A percentile compares a stretch with the other conserved stretches of the same genome.
phyloP scores from a whole-genome alignment of 306 rosid genomes.

The Vachellia collinsii region DNA sequence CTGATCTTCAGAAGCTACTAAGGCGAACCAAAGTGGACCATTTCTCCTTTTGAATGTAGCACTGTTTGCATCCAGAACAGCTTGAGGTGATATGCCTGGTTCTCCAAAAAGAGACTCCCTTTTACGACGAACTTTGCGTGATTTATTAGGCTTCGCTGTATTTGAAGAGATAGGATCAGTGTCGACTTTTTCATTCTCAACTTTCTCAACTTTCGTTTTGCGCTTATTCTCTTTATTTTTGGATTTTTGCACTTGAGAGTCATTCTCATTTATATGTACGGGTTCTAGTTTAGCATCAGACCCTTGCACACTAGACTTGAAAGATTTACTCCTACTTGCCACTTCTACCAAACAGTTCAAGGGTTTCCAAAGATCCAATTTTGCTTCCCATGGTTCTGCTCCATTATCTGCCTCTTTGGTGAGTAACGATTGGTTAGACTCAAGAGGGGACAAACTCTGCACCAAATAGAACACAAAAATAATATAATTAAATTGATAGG shows the following conservation, averaged over 20 bases:
- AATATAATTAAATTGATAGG: slow-evolving; percentile 25
- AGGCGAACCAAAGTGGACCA: slow-evolving; percentile 77
- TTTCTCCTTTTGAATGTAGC: slow-evolving; percentile 46
- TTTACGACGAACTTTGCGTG: slow-evolving; percentile 58
- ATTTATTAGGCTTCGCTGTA: slow-evolving; percentile 50
- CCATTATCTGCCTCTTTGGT: slow-evolving; percentile 55
- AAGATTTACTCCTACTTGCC: slow-evolving; percentile 72
- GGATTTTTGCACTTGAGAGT: slow-evolving; percentile 48
- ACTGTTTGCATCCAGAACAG: slow-evolving; percentile 48
- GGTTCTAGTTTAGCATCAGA: slow-evolving; percentile 52
- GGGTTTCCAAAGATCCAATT: slow-evolving; percentile 71
- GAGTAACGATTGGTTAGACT: slow-evolving; percentile 44
- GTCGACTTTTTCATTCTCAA: slow-evolving; percentile 54
- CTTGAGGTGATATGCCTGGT: slow-evolving; percentile 55
- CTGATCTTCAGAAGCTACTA: slow-evolving; percentile 76
- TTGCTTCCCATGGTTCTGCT: slow-evolving; percentile 57
- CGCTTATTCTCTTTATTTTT: slow-evolving; percentile 58
- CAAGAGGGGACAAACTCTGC: slow-evolving; percentile 62
- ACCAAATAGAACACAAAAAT: slow-evolving; percentile 22
- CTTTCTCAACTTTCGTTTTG: slow-evolving; percentile 55
- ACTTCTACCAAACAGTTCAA: slow-evolving; percentile 73
- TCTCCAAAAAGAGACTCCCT: slow-evolving; percentile 56
- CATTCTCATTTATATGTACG: slow-evolving; percentile 34
- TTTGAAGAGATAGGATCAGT: slow-evolving; percentile 41
- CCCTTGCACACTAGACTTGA: slow-evolving; percentile 61